Conservation (phyloP, 106 monocot genomes). For the Apostasia ramifera region DNA sequence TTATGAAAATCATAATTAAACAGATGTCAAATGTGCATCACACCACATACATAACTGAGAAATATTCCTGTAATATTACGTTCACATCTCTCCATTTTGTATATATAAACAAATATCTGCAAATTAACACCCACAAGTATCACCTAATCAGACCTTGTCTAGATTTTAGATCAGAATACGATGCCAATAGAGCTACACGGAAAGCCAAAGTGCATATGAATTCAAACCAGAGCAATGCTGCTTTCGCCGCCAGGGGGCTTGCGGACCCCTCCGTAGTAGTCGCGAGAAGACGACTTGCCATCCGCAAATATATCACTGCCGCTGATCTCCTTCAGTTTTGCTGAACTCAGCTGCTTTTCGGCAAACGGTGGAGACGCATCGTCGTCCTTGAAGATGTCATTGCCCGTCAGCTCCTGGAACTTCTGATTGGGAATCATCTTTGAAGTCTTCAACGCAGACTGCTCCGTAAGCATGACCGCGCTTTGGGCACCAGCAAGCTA, state of each 20-base stretch:
- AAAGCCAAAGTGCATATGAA: not conserved
- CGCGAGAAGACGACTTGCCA: slow-evolving; percentile 39
- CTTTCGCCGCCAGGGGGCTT: slow-evolving; percentile 83
- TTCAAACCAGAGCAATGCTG: slow-evolving; percentile 67
- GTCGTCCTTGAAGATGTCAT: slow-evolving; percentile 63
- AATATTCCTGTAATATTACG: no score
- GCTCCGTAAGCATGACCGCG: slow-evolving; percentile 45
- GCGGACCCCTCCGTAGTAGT: slow-evolving; percentile 63
- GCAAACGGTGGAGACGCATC: slow-evolving; percentile 22
- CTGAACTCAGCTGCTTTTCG: slow-evolving; percentile 44
- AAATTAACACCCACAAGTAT: no score
- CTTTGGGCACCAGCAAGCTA: slow-evolving; percentile 46
- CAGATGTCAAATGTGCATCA: no score
- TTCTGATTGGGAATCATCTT: slow-evolving; percentile 68
- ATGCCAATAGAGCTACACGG: no score
- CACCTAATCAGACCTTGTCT: no score
- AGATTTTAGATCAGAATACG: no score
- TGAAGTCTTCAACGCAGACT: slow-evolving; percentile 32
- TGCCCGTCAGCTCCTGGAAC: slow-evolving; percentile 62
- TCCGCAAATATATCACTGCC: slow-evolving; percentile 80
- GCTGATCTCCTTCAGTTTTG: slow-evolving; percentile 65
- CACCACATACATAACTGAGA: no score
- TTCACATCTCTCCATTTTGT: no score
- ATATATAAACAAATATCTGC: no score
- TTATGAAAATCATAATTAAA: no score